Conservation (phyloP, 768 basidiomycete species). For the Calvatia gigantea region DNA sequence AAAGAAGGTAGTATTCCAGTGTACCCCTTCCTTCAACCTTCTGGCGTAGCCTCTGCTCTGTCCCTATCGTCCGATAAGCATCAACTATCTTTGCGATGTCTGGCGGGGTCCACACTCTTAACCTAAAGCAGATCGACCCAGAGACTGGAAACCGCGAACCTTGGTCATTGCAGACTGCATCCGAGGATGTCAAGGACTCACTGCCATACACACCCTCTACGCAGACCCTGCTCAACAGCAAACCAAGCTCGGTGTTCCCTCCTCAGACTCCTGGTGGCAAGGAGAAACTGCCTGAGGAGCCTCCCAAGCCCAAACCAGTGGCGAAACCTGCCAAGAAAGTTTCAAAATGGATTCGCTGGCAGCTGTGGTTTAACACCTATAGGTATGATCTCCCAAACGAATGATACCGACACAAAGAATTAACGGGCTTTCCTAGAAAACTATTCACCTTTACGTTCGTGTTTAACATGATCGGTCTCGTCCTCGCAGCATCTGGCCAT, state of each 20-base stretch:
- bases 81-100: constrained; percentile 35
- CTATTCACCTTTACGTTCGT: constrained; percentile 62
- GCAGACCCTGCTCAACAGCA: constrained; percentile 4
- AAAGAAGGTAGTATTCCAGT: neutral
- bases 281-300: constrained; percentile 26
- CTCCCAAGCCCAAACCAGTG: constrained; percentile 35
- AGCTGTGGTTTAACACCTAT: constrained; percentile 72
- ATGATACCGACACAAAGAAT: neutral
- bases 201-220: constrained; percentile 21
- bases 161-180: constrained; percentile 28
- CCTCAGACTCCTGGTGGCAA: constrained; percentile 32
- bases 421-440: constrained; percentile 39
- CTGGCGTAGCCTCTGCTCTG: constrained; percentile 17
- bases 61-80: constrained; percentile 15
- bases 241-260: constrained; percentile 18
- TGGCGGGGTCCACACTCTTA: constrained; percentile 33
- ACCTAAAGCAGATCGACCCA: constrained; percentile 43
- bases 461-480: constrained; percentile 61
- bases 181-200: constrained; percentile 36
- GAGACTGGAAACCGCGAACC: constrained; percentile 57
- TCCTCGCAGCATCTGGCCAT: constrained; percentile 58
- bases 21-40: constrained; percentile 17
- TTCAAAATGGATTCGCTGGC: constrained; percentile 56
- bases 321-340: constrained; percentile 44
- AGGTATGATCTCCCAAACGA: constrained; percentile 34